Base-by-base conservation (phyloP, 192 early-diverging fungal genomes). In the Gigaspora rosea region DNA sequence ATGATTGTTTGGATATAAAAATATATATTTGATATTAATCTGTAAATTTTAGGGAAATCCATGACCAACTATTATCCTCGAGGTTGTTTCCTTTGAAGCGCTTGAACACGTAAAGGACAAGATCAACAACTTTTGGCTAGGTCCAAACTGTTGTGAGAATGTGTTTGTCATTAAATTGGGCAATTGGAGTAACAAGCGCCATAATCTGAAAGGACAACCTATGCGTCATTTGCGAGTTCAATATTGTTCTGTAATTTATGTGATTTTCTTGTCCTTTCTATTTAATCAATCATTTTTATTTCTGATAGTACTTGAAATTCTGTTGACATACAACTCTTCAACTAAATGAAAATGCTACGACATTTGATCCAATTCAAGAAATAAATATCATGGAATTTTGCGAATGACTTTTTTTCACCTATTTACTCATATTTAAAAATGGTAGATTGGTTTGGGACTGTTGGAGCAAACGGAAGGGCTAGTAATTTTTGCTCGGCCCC, bases 71-170 rank as follows among this genome's bases (percentile, higher is more conserved):
- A 64, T 64, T 36, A 9, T 64, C 12, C 8, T 64, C n/a, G 61
- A 62, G n/a, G 61, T 62, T 62, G 12, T 2, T 62, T 62, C 32
- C n/a, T 62, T 18, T 8, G 61, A 62, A 62, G 2, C 61, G 18
- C 61, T 62, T 18, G 61, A 62, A 62, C 61, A 27, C 27, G 1
- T 27, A 27, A 27, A 27, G 27, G 27, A 27, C 1, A 62, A 62
- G n/a, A 62, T 62, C 32, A n/a, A 62, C 18, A 62, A 62, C n/a
- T n/a, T 15, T 62, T 62, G 61, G 61, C 61, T 62, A 33, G 61
- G 11, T 33, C 61, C 61, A 27, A 62, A 62, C n/a, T 2, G 61
- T n/a, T 20, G 20, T 2, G 61, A 62, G n/a, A 2, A 62, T n/a
- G 61, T 62, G 61, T 2, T 62, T 62, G 1, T 62, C 8, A 62